Evolutionary conservation across 495 filamentous ascomycete species (phyloP).

Genomic region (Aspergillus taichungensis): DNA sequence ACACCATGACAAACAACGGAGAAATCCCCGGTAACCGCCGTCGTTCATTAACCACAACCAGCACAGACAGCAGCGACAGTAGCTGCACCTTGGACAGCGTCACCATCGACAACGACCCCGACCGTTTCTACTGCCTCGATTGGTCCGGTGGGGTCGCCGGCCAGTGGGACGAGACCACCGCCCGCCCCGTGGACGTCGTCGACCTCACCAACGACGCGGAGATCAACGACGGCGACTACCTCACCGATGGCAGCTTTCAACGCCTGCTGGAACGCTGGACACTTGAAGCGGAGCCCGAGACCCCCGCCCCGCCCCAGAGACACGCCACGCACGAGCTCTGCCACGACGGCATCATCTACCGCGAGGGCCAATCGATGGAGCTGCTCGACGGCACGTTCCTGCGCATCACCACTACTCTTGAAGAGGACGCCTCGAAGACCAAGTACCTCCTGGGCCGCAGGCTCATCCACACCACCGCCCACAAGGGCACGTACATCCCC

Average conservation of each 20-base stretch:
- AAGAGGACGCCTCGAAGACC: not conserved
- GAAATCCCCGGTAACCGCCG: no score
- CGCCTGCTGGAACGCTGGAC: slow-evolving; percentile 5
- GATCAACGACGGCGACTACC: slow-evolving; percentile 15
- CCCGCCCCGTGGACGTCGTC: not conserved
- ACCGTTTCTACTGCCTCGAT: slow-evolving; percentile 4
- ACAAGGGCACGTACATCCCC: slow-evolving; percentile 11
- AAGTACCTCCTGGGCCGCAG: slow-evolving; percentile 16
- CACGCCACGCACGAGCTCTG: slow-evolving; percentile 4
- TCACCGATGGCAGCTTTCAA: slow-evolving; percentile 15
- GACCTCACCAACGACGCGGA: slow-evolving; percentile 5
- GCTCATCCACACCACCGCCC: slow-evolving; percentile 5
- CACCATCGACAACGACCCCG: slow-evolving; percentile 10
- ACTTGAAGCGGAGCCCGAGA: not conserved
- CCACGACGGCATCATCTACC: slow-evolving; percentile 15
- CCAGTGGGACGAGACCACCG: no score
- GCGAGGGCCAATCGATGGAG: slow-evolving; percentile 14
- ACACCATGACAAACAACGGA: no score
- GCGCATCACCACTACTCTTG: slow-evolving; percentile 9
- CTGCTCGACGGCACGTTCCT: slow-evolving; percentile 13
- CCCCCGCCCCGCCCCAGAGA: no score
- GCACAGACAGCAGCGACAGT: slow-evolving; percentile 1
- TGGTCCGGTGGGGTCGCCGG: no score
- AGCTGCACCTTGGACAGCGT: not conserved
- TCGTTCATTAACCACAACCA: not conserved